These are phyloP conservation scores for Candida glaebosa DNA, from an alignment of 805 yeast species.

Conservation along the genomic window DNA sequence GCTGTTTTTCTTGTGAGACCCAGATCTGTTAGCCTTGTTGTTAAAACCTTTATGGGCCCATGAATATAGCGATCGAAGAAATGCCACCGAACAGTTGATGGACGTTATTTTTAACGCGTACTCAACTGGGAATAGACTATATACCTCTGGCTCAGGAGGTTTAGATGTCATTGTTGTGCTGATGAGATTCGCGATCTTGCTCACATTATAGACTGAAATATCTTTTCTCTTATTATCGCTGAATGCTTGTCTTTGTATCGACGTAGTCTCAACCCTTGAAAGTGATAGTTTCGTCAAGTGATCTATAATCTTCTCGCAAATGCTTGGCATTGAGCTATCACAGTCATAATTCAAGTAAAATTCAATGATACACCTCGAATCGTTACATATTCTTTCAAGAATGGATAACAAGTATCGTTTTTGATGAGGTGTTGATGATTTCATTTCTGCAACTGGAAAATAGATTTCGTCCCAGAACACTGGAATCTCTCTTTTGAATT, in stretches of 20 bases:
- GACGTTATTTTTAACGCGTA: constrained; percentile 82
- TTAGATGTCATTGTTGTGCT: constrained; percentile 58
- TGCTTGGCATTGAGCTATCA: constrained; percentile 73
- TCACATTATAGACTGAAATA: constrained; percentile 68
- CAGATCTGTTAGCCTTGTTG: constrained; percentile 1
- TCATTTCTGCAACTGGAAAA: constrained; percentile 90
- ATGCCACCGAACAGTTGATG: constrained; percentile 74
- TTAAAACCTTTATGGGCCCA: constrained; percentile 73
- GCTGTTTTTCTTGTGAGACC: constrained; percentile 7
- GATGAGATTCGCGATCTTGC: constrained; percentile 72
- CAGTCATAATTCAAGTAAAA: constrained; percentile 95
- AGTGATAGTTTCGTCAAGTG: constrained; percentile 71
- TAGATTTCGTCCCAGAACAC: constrained; percentile 91
- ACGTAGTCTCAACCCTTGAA: constrained; percentile 67
- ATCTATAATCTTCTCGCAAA: constrained; percentile 80
- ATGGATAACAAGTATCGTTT: constrained; percentile 80
- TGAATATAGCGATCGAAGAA: constrained; percentile 72
- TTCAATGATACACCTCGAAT: constrained; percentile 88
- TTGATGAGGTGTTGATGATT: constrained; percentile 88
- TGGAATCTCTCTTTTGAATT: constrained; percentile 89
- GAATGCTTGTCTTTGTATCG: constrained; percentile 55
- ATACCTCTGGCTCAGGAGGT: constrained; percentile 55
- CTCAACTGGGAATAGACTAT: constrained; percentile 63
- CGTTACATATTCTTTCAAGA: constrained; percentile 78
- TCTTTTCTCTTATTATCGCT: constrained; percentile 44